These are phyloP conservation scores for Candida ortonii DNA, from an alignment of 805 yeast species.

Conservation along the genomic window DNA sequence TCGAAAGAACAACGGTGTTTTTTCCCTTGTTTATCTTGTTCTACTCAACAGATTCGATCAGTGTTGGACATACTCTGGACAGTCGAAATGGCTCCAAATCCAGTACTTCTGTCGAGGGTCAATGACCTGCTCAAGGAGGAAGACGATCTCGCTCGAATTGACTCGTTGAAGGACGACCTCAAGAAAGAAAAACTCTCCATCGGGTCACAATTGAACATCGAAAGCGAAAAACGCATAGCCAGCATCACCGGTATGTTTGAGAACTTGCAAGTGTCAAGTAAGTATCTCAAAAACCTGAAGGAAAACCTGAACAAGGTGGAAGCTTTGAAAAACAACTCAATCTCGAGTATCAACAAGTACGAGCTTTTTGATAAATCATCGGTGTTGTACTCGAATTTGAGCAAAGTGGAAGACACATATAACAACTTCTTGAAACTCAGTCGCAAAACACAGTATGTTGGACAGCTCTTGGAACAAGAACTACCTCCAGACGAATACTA, in stretches of 20 bases:
- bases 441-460: constrained; percentile 47
- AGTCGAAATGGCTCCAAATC: constrained; percentile 16
- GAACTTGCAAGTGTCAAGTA: constrained; percentile 31
- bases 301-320: constrained; percentile 32
- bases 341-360: constrained; percentile 61
- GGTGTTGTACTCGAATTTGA: constrained; percentile 65
- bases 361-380: constrained; percentile 68
- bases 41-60: not conserved
- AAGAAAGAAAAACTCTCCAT: constrained; percentile 68
- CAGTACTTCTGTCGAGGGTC: constrained; percentile 20
- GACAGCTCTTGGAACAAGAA: constrained; percentile 50
- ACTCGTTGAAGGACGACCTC: constrained; percentile 51
- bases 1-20: not conserved
- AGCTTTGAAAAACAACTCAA: constrained; percentile 42
- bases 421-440: constrained; percentile 58
- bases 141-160: constrained; percentile 53
- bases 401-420: constrained; percentile 63
- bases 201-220: constrained; percentile 70
- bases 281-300: constrained; percentile 49
- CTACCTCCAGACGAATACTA: constrained; percentile 25
- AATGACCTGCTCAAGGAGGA: constrained; percentile 26
- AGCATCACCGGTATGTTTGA: constrained; percentile 25
- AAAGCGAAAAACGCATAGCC: constrained; percentile 49
- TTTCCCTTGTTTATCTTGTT: not conserved
- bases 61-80: not conserved